Evolutionary conservation across 805 yeast genomes (phyloP).

Genomic region (Scheffersomyces coipomensis): DNA sequence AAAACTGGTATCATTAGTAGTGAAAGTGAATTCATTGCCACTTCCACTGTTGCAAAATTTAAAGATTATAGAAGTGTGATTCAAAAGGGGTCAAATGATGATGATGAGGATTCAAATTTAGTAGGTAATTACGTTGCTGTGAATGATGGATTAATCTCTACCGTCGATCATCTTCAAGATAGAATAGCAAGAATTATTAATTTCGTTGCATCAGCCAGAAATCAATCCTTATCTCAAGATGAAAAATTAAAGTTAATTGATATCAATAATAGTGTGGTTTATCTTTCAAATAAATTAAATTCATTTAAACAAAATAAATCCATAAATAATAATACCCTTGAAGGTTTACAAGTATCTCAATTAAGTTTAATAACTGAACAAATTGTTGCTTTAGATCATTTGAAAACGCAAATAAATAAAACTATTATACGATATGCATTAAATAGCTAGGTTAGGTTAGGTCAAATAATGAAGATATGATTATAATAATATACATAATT

Average conservation of each 20-base stretch:
- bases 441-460: too few species aligned
- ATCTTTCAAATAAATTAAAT: constrained; percentile 22
- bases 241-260: constrained; percentile 10
- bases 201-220: constrained; percentile 11
- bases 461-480: too few species aligned
- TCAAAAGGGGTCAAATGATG: constrained; percentile 3
- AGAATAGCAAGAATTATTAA: constrained; percentile 21
- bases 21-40: constrained; percentile 31
- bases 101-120: not conserved
- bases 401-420: constrained; percentile 14
- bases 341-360: constrained; percentile 22
- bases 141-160: not conserved
- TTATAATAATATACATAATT: too few species aligned
- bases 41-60: constrained; percentile 28
- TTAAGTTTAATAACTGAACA: constrained; percentile 31
- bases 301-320: constrained; percentile 9
- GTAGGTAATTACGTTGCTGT: not conserved
- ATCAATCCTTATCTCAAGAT: not conserved
- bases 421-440: constrained; percentile 9
- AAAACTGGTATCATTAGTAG: constrained; percentile 19
- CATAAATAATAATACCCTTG: not conserved
- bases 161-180: constrained; percentile 16
- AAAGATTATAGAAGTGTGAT: constrained; percentile 16
- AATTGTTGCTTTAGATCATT: constrained; percentile 19
- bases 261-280: constrained; percentile 22